Conservation (phyloP, 495 filamentous ascomycete genomes). For the Diplogelasinospora grovesii region DNA sequence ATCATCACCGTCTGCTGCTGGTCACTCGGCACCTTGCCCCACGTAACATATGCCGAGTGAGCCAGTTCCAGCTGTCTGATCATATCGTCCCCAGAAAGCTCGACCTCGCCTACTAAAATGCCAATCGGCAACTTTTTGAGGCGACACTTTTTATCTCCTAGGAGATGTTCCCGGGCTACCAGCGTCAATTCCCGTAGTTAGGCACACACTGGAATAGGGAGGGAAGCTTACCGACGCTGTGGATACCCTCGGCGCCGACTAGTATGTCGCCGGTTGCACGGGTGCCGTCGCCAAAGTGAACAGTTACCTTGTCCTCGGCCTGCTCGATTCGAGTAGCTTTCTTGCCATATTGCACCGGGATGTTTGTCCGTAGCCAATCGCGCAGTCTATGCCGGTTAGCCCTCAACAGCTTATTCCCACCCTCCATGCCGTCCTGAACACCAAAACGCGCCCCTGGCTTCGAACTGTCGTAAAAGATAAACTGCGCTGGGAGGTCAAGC, state of each 20-base stretch:
- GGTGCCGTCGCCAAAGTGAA: conserved; percentile 31
- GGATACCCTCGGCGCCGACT: conserved; percentile 44
- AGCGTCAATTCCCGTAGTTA: background rate
- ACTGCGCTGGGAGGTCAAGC: conserved; percentile 18
- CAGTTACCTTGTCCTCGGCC: conserved; percentile 11
- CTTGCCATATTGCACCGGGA: conserved; percentile 23
- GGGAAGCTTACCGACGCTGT: conserved; percentile 24
- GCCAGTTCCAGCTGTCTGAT: conserved; percentile 21
- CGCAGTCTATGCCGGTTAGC: conserved; percentile 21
- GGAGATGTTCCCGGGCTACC: conserved; percentile 30
- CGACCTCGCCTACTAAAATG: conserved; percentile 17
- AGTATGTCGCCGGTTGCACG: conserved; percentile 37
- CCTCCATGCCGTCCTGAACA: conserved; percentile 14
- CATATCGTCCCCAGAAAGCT: conserved; percentile 16
- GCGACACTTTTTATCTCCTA: conserved; percentile 12
- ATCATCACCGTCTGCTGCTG: conserved; percentile 6
- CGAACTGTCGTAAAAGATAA: conserved; percentile 13
- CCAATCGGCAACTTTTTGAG: conserved; percentile 16
- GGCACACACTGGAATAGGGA: background rate
- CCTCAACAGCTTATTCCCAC: conserved; percentile 21
- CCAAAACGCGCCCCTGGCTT: conserved; percentile 16
- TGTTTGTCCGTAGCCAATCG: conserved; percentile 19
- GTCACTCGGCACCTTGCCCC: conserved; percentile 11
- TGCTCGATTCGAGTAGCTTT: conserved; percentile 18
- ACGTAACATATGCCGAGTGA: conserved; percentile 16